phyloP scores from a whole-genome alignment of 2,329 filamentous ascomycete genomes.

The Talaromyces atroroseus region DNA sequence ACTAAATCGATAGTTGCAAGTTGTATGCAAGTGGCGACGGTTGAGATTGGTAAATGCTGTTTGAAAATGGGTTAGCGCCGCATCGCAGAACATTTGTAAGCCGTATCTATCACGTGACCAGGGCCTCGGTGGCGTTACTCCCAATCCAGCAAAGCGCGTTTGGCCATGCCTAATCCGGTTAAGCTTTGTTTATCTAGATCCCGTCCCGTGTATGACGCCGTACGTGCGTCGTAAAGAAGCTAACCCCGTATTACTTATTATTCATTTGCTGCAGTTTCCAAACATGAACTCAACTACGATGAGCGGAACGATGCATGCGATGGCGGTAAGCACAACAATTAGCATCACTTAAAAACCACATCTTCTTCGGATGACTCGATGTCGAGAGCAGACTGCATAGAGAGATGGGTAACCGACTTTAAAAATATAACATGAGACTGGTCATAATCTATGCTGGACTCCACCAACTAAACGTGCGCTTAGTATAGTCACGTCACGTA shows the following conservation, averaged over 20 bases:
- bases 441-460: background rate
- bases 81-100: background rate
- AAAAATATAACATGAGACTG: background rate
- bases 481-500: background rate
- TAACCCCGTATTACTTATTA: background rate
- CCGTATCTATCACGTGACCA: background rate
- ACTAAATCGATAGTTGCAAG: background rate
- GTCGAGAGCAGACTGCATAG: background rate
- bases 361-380: too few species aligned
- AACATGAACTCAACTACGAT: background rate
- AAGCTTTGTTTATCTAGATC: background rate
- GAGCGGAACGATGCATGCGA: background rate
- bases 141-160: too few species aligned
- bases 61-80: background rate
- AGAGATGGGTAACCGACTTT: too few species aligned
- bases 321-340: background rate
- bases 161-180: background rate
- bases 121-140: too few species aligned
- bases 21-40: background rate
- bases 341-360: too few species aligned
- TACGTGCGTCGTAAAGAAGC: background rate
- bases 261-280: background rate
- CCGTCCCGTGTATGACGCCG: too few species aligned
- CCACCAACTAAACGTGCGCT: background rate
- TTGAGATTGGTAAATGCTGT: background rate